Evolutionary conservation across 1,284 basidiomycete species (phyloP), one percentile per base, ranked within the genome.

Genomic region (Puccinia horiana): DNA sequence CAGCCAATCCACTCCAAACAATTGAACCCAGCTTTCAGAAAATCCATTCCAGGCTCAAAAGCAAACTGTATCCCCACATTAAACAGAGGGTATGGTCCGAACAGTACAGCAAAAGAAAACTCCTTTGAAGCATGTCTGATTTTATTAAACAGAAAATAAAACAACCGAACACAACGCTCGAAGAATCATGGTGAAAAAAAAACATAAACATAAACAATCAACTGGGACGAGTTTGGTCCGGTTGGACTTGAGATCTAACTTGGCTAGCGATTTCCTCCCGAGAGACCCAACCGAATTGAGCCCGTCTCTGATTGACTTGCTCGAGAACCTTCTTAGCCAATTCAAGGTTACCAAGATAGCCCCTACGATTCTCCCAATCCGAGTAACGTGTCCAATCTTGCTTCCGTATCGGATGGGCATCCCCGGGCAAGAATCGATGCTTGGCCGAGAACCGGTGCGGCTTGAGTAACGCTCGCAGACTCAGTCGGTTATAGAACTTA

Each of bases 401-500:
- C 37, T 82, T 82, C 1, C 80, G 56, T 35, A 47, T 67, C 23
- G 80, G 80, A 69, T 82, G 80, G 35, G 72, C 56, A 47, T 82
- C 73, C 0, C 54, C 72, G 11, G 80, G 80, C 23, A 76, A 29
- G 63, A 82, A 82, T 2, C 80, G 37, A 47, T 82, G 37, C 61
- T 82, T 75, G 44, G 80, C 73, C 14, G 80, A 9, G 65, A 82
- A 82, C 26, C 80, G 72, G 74, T 82, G 80, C 18, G 89, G 89
- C 82, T 93, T 92, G 76, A 95, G 88, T 84, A 93, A 92, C 85
- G 95, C 93, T 56, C 91, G 90, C 73, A 99, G 89, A 0, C 93
- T 92, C 72, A 96, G 89, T 14, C 90, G 88, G 87, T 98, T 99
- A 89, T 98, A 96, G 87, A 95, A 98, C 85, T 94, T 92, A 88